Evolutionary conservation across 495 filamentous ascomycete genomes (phyloP), one percentile per base, ranked within the genome.

Genomic region (Filosporella fistucella): DNA sequence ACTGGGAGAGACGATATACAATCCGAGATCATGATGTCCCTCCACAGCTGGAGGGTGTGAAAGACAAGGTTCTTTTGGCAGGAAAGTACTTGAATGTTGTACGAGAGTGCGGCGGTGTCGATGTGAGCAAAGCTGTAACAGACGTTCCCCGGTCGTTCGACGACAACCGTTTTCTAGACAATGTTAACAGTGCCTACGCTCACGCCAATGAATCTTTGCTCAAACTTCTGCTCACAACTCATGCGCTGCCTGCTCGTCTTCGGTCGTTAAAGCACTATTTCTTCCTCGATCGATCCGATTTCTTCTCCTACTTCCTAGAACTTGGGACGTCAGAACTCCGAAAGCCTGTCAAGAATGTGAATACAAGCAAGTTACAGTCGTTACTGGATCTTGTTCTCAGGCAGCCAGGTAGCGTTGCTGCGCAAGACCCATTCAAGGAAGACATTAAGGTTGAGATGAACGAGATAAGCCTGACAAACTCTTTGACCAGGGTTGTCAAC

Each of bases 1-100:
- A 98, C 64, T 98, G 93, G 93, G 93, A 97, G 59, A 89, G 95
- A 63, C 76, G 93, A 46, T 98, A 98, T 57, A 96, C 90, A 11
- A 88, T 97, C 49, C 81, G 93, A 33, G 86, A 95, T 34, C 77
- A 87, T 35, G 89, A 93, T 45, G 82, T 97, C 11, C 93, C 93
- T 2, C 91, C 93, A 11, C 93, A 98, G 61, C 77, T 98, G 5
- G 89, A 94, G 56, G 82, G 72, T 43, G 88, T 97, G 45, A 91
- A 88, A 56, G 90, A 95, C 47, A 96, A 95, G 59, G 90, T 98
- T 2, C 71, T 97, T 8, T 74, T 97, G 3, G 93, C 93, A 13
- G 93, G 93, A 16, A 98, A 98, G 63, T 98, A 98, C 58, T 80
- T 98, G 12, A 98, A 98, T 55, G 93, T 98, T 1, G 93, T 98